Evolutionary conservation across 768 basidiomycete species (phyloP).

Genomic region (Antrodiella citrinella): DNA sequence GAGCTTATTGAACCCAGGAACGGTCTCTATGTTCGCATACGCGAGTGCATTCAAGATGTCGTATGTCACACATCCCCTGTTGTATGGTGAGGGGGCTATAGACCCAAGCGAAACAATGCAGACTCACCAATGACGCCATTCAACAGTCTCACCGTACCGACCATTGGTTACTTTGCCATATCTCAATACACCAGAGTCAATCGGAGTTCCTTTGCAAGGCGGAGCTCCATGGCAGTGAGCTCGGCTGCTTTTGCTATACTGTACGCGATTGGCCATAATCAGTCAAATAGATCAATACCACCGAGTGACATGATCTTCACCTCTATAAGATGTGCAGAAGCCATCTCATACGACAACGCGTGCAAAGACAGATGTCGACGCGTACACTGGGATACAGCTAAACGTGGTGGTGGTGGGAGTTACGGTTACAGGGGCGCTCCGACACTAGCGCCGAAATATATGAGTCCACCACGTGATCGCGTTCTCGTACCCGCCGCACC

Average conservation of each 20-base stretch:
- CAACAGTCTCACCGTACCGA: conserved; percentile 52
- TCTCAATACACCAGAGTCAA: conserved; percentile 52
- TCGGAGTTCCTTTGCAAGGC: conserved; percentile 46
- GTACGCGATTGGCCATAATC: too few species aligned
- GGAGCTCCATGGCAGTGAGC: conserved; percentile 61
- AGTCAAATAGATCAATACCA: too few species aligned
- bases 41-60: conserved; percentile 46
- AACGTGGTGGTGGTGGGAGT: background rate
- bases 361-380: background rate
- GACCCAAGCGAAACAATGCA: background rate
- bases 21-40: conserved; percentile 27
- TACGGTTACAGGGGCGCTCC: background rate
- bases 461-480: background rate
- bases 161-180: conserved; percentile 45
- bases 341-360: conserved; percentile 9
- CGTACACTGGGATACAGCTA: background rate
- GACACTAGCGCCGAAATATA: background rate
- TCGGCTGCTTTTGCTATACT: conserved; percentile 69
- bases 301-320: too few species aligned
- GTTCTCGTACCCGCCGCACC: too few species aligned
- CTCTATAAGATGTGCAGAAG: conserved; percentile 21
- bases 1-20: conserved; percentile 45
- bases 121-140: conserved; percentile 71
- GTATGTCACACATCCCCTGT: conserved; percentile 67
- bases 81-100: background rate